Percentiles rank a stretch among this genome's conserved stretches.
phyloP scores from a whole-genome alignment of 805 yeast species.

The Ascoidea tarda region DNA sequence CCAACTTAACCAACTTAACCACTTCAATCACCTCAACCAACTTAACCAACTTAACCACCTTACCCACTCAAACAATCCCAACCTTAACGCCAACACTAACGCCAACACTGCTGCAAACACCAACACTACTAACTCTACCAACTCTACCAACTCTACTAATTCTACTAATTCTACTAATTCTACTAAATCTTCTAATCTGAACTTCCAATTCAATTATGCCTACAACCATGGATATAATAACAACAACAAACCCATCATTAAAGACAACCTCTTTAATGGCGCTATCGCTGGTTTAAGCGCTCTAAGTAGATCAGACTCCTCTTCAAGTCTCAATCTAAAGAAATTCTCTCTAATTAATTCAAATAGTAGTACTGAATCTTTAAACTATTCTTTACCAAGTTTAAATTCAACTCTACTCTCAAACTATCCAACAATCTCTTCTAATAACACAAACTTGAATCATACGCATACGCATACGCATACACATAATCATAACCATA shows the following conservation, averaged over 20 bases:
- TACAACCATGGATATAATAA: background rate
- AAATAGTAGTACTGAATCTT: background rate
- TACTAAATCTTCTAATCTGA: background rate
- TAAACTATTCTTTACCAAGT: background rate
- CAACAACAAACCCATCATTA: background rate
- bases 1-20: no score
- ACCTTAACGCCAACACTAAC: background rate
- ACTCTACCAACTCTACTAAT: background rate
- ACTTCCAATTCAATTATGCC: background rate
- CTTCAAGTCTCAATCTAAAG: background rate
- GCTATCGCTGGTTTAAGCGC: conserved; percentile 6
- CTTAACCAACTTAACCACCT: background rate
- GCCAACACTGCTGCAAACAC: no score
- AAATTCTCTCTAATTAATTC: background rate
- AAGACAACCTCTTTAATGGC: conserved; percentile 1
- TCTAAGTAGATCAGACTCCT: conserved; percentile 1
- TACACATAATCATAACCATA: no score
- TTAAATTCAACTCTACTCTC: background rate
- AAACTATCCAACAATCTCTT: background rate
- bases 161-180: background rate
- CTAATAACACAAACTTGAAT: background rate
- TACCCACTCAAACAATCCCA: background rate
- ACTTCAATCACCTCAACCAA: no score
- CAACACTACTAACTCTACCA: background rate
- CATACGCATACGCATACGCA: background rate